These are phyloP conservation scores for Leucosporidium creatinivorum DNA, from an alignment of 768 basidiomycete species.

Conservation along the genomic window DNA sequence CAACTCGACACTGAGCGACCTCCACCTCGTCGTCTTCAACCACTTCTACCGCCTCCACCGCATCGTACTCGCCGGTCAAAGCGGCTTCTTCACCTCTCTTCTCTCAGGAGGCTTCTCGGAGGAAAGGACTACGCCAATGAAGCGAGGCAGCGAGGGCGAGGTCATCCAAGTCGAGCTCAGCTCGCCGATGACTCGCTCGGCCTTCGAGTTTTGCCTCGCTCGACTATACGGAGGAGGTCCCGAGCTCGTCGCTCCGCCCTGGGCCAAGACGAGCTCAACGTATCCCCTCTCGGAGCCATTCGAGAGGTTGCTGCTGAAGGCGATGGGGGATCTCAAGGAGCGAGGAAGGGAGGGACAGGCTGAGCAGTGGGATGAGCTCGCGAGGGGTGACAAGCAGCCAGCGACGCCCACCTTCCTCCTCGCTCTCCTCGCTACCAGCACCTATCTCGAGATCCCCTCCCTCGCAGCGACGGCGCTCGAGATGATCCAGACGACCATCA, in stretches of 20 bases:
- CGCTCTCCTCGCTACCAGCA: slow-evolving; percentile 75
- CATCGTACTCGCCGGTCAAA: slow-evolving; percentile 6
- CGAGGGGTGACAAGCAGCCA: slow-evolving; percentile 58
- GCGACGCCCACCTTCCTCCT: slow-evolving; percentile 73
- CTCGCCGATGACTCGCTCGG: neutral
- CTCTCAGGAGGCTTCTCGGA: slow-evolving; percentile 5
- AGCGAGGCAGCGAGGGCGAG: neutral
- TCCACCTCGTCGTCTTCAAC: slow-evolving; percentile 1
- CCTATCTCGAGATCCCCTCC: slow-evolving; percentile 74
- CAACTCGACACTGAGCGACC: neutral
- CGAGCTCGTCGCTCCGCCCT: slow-evolving; percentile 57
- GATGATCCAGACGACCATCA: slow-evolving; percentile 62
- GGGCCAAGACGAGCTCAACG: slow-evolving; percentile 54
- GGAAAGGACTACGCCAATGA: neutral
- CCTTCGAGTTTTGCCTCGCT: slow-evolving; percentile 54
- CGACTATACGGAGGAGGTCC: slow-evolving; percentile 83
- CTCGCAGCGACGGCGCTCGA: slow-evolving; percentile 68
- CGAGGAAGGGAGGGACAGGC: slow-evolving; percentile 15
- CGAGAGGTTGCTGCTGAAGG: slow-evolving; percentile 19
- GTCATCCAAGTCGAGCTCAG: neutral
- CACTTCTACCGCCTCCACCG: slow-evolving; percentile 7
- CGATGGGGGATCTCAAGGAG: slow-evolving; percentile 47
- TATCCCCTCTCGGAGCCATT: slow-evolving; percentile 60
- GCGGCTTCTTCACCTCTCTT: slow-evolving; percentile 1
- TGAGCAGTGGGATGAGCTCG: slow-evolving; percentile 36